Evolutionary conservation across 805 yeast genomes (phyloP).

Genomic region (Tetrapisispora arboricola): DNA sequence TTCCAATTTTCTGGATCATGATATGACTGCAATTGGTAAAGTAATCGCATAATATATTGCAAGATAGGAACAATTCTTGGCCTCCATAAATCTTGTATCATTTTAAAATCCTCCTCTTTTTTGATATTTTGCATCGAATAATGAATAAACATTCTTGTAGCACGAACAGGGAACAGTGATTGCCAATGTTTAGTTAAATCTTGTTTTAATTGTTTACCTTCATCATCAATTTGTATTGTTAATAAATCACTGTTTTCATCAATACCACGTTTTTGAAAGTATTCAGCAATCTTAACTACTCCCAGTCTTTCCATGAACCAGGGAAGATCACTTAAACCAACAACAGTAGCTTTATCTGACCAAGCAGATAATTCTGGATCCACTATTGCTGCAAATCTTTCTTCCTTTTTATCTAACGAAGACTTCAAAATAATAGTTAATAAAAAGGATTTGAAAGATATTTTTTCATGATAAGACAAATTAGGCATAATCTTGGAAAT

Average conservation of each 20-base stretch:
- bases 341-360: slow-evolving; percentile 85
- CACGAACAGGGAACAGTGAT: slow-evolving; percentile 86
- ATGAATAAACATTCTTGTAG: slow-evolving; percentile 89
- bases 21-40: slow-evolving; percentile 87
- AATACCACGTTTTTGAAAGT: slow-evolving; percentile 75
- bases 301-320: slow-evolving; percentile 99
- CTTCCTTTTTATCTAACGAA: slow-evolving; percentile 59
- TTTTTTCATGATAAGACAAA: slow-evolving; percentile 82
- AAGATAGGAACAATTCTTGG: slow-evolving; percentile 87
- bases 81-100: slow-evolving; percentile 70
- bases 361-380: slow-evolving; percentile 90
- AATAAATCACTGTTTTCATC: slow-evolving; percentile 65
- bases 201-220: slow-evolving; percentile 64
- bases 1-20: slow-evolving; percentile 91
- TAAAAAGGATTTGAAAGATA: slow-evolving; percentile 85
- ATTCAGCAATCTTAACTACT: slow-evolving; percentile 84
- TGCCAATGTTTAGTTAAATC: slow-evolving; percentile 88
- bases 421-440: slow-evolving; percentile 87
- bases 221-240: slow-evolving; percentile 79
- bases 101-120: slow-evolving; percentile 62
- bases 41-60: slow-evolving; percentile 79
- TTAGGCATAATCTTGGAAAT: slow-evolving; percentile 63
- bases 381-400: slow-evolving; percentile 74
- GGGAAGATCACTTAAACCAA: slow-evolving; percentile 78
- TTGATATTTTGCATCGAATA: slow-evolving; percentile 87